Evolutionary conservation across 1,284 basidiomycete species (phyloP).

Genomic region (Fomitopsis palustris): DNA sequence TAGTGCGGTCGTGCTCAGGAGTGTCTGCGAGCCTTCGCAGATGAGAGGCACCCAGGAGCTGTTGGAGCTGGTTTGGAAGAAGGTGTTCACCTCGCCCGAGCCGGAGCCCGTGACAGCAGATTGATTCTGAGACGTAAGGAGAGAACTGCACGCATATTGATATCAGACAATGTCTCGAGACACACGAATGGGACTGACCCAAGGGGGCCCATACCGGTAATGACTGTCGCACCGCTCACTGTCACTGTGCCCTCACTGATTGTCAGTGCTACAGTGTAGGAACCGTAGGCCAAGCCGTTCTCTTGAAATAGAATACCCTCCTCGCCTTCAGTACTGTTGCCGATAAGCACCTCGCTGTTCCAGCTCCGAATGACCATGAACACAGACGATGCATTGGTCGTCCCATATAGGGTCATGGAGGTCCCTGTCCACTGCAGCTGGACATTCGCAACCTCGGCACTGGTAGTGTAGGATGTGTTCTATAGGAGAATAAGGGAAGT

Average conservation of each 20-base stretch:
- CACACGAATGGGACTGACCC: background rate
- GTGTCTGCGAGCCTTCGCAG: background rate
- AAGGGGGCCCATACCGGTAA: background rate
- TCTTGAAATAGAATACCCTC: background rate
- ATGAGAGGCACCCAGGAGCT: background rate
- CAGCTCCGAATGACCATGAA: background rate
- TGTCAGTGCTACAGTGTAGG: background rate
- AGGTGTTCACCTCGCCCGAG: background rate
- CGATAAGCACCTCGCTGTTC: background rate
- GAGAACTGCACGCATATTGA: background rate
- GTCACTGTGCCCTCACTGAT: background rate
- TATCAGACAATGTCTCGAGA: background rate
- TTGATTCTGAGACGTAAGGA: background rate
- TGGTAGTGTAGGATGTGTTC: background rate
- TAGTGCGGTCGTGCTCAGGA: background rate
- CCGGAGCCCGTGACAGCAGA: background rate
- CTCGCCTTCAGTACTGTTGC: background rate
- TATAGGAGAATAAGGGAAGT: background rate
- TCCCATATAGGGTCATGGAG: background rate
- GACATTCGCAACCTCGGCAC: background rate
- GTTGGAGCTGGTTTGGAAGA: background rate
- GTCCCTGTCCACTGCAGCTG: constrained; percentile 4
- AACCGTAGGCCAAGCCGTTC: background rate
- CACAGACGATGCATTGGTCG: background rate
- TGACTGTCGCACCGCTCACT: background rate